Evolutionary conservation across 257 asterid genomes (phyloP), one percentile per base, ranked within the genome.

Genomic region (Solanum lignicaule): DNA sequence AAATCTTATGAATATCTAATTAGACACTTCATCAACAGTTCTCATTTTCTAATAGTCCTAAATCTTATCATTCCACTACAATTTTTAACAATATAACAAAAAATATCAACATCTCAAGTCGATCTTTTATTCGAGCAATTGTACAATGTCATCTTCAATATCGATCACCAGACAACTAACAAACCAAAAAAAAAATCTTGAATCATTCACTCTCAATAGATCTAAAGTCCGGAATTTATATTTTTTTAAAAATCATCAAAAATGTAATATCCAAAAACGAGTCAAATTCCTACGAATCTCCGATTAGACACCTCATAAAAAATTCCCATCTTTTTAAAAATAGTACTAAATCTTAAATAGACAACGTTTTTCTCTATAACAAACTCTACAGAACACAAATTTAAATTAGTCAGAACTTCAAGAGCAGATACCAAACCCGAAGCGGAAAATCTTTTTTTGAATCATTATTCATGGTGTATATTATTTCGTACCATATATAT

Each of bases 221-320:
- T 60, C 27, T 60, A 3, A 60, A 23, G 29, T 60, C 3, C 12
- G 1, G 0, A 23, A 60, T 21, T 60, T 16, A 55, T 43, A 55
- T 5, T 6, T 5, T 52, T 11, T 3, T 0, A 0, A 15, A 48
- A 7, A 21, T 8, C 29, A 21, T 58, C 4, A 0, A 60, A 9
- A 60, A 60, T 23, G 29, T 16, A 1, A 16, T 52, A 52, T 52
- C 23, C 21, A 16, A 52, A 48, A 6, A 52, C 23, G 69, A 23
- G 14, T 60, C 69, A 60, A 60, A 8, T 60, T 60, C 1, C 0
- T 0, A 60, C 14, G 0, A 21, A 60, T 60, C 6, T 60, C 27
- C 6, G 11, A 60, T 60, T 7, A 55, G n/a, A 55, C 10, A 55
- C n/a, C n/a, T 55, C 10, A 4, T 18, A 2, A 55, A 55, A 55